phyloP scores from a whole-genome alignment of 2,329 filamentous ascomycete species.

The Byssothecium circinans region DNA sequence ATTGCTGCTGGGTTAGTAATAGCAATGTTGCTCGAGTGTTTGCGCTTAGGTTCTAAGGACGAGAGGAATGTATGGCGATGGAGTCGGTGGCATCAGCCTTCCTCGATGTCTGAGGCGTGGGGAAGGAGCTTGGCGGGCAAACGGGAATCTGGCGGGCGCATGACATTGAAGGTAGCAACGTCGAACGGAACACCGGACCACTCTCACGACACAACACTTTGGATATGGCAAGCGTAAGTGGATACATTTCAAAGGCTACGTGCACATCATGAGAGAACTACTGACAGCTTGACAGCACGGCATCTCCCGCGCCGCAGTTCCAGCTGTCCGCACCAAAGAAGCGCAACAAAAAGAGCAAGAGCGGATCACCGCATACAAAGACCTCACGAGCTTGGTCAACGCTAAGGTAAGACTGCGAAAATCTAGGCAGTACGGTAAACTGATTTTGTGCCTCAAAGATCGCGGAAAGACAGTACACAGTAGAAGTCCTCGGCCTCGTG shows the following conservation, averaged over 20 bases:
- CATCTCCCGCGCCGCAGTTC: conserved; percentile 63
- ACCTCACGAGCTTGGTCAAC: conserved; percentile 68
- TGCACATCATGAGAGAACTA: neutral
- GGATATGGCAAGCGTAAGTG: conserved; percentile 47
- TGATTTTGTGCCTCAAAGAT: conserved; percentile 38
- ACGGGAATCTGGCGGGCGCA: conserved; percentile 25
- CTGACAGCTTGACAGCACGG: conserved; percentile 68
- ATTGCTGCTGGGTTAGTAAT: conserved; percentile 40
- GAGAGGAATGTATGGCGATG: conserved; percentile 4
- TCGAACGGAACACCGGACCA: conserved; percentile 11
- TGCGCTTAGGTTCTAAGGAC: conserved; percentile 21
- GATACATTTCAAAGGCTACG: neutral
- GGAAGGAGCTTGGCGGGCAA: conserved; percentile 33
- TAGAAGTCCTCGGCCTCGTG: conserved; percentile 66
- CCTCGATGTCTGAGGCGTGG: conserved; percentile 18
- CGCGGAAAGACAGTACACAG: conserved; percentile 51
- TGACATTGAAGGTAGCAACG: conserved; percentile 17
- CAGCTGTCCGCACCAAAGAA: conserved; percentile 65
- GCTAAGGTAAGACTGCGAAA: conserved; percentile 55
- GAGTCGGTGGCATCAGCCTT: conserved; percentile 14
- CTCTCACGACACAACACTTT: conserved; percentile 9
- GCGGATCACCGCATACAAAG: conserved; percentile 75
- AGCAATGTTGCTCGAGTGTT: conserved; percentile 21
- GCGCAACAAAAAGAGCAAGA: conserved; percentile 70
- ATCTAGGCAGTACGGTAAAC: neutral